Evolutionary conservation across 805 yeast species (phyloP).

Genomic region (Wickerhamiella dianesei): DNA sequence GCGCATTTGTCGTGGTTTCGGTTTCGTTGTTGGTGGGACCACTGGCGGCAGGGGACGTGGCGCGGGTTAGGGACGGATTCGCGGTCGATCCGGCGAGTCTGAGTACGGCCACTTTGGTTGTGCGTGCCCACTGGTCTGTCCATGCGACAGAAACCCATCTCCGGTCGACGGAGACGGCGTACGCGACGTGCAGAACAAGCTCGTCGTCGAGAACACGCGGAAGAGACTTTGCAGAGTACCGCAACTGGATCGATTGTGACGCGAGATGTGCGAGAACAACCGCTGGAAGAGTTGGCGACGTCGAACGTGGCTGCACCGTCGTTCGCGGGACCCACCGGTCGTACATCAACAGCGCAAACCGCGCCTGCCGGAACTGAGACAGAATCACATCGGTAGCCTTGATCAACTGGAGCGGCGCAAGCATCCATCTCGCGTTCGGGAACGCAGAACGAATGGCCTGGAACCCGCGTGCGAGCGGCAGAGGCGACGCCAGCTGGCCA

Average conservation of each 20-base stretch:
- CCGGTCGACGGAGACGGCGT: conserved; percentile 66
- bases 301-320: neutral
- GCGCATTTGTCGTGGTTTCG: no score
- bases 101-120: conserved; percentile 45
- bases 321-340: conserved; percentile 18
- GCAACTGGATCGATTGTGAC: conserved; percentile 20
- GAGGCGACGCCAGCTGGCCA: conserved; percentile 7
- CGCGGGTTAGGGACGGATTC: conserved; percentile 2
- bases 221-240: conserved; percentile 12
- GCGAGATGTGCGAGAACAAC: conserved; percentile 26
- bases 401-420: conserved; percentile 15
- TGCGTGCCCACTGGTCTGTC: conserved; percentile 70
- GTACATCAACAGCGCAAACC: conserved; percentile 22
- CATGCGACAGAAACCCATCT: conserved; percentile 81
- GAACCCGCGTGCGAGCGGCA: conserved; percentile 20
- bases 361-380: conserved; percentile 20
- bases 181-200: conserved; percentile 70
- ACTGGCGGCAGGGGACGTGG: conserved; percentile 3
- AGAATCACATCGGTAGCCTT: conserved; percentile 20
- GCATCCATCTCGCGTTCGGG: conserved; percentile 13
- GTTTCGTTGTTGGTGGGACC: neutral
- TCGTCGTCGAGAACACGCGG: conserved; percentile 42
- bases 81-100: conserved; percentile 12
- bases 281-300: conserved; percentile 12
- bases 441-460: conserved; percentile 13